Conservation (phyloP, 768 basidiomycete genomes). For the Psilocybe cubensis region DNA sequence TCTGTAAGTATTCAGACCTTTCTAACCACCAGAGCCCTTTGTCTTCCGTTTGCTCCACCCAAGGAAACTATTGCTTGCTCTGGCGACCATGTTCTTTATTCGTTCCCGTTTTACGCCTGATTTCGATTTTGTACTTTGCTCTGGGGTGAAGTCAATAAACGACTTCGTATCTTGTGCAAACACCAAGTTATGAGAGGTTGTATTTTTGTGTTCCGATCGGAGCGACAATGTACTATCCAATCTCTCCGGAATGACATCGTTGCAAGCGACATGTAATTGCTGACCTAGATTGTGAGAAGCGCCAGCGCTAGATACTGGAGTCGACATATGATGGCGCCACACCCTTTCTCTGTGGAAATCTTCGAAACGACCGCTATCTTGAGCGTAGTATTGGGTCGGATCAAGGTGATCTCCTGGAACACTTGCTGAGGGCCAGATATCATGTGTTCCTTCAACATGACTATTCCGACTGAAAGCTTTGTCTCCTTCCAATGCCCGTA, state of each 20-base stretch:
- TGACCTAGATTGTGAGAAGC: neutral
- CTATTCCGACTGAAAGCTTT: constrained; percentile 1
- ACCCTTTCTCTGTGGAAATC: neutral
- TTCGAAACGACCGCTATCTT: neutral
- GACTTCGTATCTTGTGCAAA: constrained; percentile 25
- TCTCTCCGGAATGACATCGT: neutral
- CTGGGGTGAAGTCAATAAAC: constrained; percentile 43
- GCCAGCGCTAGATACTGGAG: neutral
- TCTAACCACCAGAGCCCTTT: neutral
- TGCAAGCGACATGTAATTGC: neutral
- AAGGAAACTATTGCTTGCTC: constrained; percentile 26
- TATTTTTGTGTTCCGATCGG: neutral
- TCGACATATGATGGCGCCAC: constrained; percentile 1
- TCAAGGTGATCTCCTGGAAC: neutral
- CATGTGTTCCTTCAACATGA: neutral
- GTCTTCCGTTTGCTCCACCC: constrained; percentile 27
- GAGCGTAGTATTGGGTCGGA: neutral
- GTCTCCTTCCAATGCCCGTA: constrained; percentile 12
- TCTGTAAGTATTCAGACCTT: neutral
- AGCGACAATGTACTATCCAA: neutral
- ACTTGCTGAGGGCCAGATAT: neutral
- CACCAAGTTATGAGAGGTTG: neutral
- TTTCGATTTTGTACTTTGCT: constrained; percentile 17
- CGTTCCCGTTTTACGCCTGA: constrained; percentile 21
- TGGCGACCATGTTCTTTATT: constrained; percentile 25